A percentile compares a stretch with the other conserved stretches of the same genome.
These are phyloP conservation scores for Yarrowia porcina DNA, from an alignment of 805 yeast species.

Conservation along the genomic window DNA sequence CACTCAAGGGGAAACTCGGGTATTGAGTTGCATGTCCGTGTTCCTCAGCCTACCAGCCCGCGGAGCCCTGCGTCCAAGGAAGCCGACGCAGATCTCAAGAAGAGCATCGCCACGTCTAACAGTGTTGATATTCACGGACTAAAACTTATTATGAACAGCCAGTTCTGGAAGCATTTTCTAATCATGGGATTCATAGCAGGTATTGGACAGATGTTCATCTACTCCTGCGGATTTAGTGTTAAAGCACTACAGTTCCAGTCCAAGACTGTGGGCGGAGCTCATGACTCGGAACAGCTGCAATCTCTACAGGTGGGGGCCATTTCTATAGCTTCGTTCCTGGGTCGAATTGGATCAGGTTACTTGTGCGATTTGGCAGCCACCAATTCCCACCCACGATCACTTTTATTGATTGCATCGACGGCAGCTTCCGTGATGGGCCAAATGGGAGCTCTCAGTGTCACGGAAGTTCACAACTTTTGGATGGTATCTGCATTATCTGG, in stretches of 20 bases:
- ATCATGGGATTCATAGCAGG: constrained; percentile 59
- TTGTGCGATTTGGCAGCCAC: constrained; percentile 57
- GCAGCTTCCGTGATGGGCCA: constrained; percentile 51
- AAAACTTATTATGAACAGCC: constrained; percentile 28
- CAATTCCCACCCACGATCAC: constrained; percentile 48
- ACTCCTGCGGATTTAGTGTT: constrained; percentile 69
- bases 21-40: not conserved
- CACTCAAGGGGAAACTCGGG: not conserved
- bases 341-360: constrained; percentile 62
- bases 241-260: constrained; percentile 41
- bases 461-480: constrained; percentile 44
- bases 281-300: constrained; percentile 46
- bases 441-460: constrained; percentile 44
- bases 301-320: constrained; percentile 70
- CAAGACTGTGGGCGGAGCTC: constrained; percentile 36
- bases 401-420: constrained; percentile 55
- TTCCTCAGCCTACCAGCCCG: not conserved
- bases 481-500: constrained; percentile 58
- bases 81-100: constrained; percentile 15
- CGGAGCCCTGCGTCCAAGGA: constrained; percentile 1
- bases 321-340: constrained; percentile 63
- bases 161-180: constrained; percentile 33
- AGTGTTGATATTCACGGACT: not conserved
- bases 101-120: not conserved
- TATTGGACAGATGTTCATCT: constrained; percentile 70